A percentile compares a stretch with the other conserved stretches of the same genome.
phyloP scores from a whole-genome alignment of 1,139 yeast species.

The Scheffersomyces titani region DNA sequence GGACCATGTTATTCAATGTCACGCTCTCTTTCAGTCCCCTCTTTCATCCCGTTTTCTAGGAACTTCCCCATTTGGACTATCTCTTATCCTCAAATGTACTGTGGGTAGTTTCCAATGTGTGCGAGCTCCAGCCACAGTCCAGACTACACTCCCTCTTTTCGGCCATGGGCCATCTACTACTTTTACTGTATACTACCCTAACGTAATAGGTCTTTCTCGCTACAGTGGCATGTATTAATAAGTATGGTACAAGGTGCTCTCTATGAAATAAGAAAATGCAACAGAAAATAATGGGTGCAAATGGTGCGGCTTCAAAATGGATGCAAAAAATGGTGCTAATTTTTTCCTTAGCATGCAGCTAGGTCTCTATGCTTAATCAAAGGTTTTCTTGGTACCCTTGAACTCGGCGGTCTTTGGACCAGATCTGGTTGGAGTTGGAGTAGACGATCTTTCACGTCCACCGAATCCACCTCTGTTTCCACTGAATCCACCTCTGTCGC shows the following conservation, averaged over 20 bases:
- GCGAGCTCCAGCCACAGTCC: too few species aligned
- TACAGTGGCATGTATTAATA: neutral
- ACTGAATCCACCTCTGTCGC: constrained; percentile 36
- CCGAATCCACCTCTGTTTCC: constrained; percentile 39
- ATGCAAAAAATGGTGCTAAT: neutral
- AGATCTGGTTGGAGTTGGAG: constrained; percentile 61
- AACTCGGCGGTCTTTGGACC: constrained; percentile 61
- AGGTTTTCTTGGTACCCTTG: constrained; percentile 77
- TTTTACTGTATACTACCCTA: neutral
- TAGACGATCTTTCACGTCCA: constrained; percentile 41
- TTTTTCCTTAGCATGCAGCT: neutral
- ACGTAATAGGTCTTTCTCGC: neutral
- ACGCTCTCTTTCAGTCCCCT: too few species aligned
- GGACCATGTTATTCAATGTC: too few species aligned
- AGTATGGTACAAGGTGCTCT: constrained; percentile 5
- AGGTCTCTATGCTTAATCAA: constrained; percentile 47
- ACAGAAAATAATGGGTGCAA: constrained; percentile 3
- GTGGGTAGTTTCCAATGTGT: too few species aligned
- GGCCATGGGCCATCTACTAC: too few species aligned
- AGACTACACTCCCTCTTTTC: too few species aligned
- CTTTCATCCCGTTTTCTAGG: too few species aligned
- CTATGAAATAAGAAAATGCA: neutral
- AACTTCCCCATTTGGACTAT: too few species aligned
- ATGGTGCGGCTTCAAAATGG: neutral
- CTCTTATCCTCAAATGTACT: too few species aligned